Percentiles rank a stretch among this genome's conserved stretches.
Conservation (phyloP, 2,329 filamentous ascomycete genomes). For the Ophiosphaerella herpotricha region DNA sequence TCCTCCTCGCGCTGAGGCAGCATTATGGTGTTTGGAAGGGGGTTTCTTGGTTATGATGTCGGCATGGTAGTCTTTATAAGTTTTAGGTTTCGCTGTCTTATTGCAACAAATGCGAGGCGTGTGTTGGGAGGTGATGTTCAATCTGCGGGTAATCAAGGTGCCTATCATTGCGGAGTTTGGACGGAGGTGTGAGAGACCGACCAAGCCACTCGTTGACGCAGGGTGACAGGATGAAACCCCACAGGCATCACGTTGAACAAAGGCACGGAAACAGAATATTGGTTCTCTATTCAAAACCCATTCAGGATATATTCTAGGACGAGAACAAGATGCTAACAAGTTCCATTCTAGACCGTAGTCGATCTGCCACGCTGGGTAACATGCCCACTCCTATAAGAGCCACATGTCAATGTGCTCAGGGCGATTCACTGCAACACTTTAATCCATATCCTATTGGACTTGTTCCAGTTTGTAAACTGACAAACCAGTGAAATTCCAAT, state of each 20-base stretch:
- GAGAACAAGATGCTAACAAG: slow-evolving; percentile 11
- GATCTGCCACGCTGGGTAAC: background rate
- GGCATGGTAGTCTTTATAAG: slow-evolving; percentile 19
- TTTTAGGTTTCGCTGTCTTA: background rate
- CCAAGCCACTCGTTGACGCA: slow-evolving; percentile 34
- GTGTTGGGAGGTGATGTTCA: slow-evolving; percentile 3
- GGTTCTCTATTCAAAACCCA: slow-evolving; percentile 33
- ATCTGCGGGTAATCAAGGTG: slow-evolving; percentile 11
- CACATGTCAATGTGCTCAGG: background rate
- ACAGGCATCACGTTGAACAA: slow-evolving; percentile 24
- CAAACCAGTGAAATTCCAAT: no score
- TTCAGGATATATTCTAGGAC: slow-evolving; percentile 15
- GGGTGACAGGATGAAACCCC: slow-evolving; percentile 15
- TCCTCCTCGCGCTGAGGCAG: slow-evolving; percentile 50
- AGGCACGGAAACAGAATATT: slow-evolving; percentile 15
- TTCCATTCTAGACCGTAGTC: background rate
- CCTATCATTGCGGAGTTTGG: slow-evolving; percentile 28
- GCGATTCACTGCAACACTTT: no score
- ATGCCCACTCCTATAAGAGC: background rate
- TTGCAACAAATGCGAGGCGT: background rate
- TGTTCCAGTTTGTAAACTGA: no score
- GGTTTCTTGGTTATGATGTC: slow-evolving; percentile 2
- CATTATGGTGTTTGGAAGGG: slow-evolving; percentile 28
- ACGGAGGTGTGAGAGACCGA: slow-evolving; percentile 36
- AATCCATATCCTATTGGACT: no score